Evolutionary conservation across 2,329 filamentous ascomycete genomes (phyloP).

Genomic region (Arthrocladium fulminans): DNA sequence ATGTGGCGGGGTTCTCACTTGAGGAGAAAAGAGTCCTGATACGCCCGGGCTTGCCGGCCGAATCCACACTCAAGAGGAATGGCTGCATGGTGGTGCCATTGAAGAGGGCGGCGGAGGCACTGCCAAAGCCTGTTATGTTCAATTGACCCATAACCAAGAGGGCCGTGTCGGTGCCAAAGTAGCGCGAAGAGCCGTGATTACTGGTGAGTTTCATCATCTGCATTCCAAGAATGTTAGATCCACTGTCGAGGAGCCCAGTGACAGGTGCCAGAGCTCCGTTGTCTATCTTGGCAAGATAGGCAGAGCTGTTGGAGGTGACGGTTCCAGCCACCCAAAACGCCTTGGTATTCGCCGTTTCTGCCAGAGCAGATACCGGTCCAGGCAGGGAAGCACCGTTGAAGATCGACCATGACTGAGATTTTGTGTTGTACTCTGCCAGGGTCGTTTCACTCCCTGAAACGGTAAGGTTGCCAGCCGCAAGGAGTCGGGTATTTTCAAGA

Average conservation of each 20-base stretch:
- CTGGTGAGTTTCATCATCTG: conserved; percentile 68
- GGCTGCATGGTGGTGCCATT: conserved; percentile 72
- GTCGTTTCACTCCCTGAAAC: conserved; percentile 57
- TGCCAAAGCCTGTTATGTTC: conserved; percentile 64
- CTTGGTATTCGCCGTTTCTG: conserved; percentile 61
- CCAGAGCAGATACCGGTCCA: conserved; percentile 69
- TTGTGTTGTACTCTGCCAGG: conserved; percentile 65
- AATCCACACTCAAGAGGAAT: conserved; percentile 67
- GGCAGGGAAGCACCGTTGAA: conserved; percentile 59
- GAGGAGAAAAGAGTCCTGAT: conserved; percentile 78
- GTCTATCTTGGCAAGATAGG: conserved; percentile 76
- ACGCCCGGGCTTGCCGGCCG: conserved; percentile 58
- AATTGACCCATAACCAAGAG: conserved; percentile 82
- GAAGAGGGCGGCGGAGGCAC: conserved; percentile 76
- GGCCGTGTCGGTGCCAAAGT: conserved; percentile 59
- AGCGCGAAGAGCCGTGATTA: conserved; percentile 54
- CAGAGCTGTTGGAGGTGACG: conserved; percentile 52
- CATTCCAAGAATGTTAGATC: conserved; percentile 65
- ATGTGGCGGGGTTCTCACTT: conserved; percentile 65
- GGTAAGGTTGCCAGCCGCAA: conserved; percentile 69
- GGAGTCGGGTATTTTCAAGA: conserved; percentile 60
- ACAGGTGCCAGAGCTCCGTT: conserved; percentile 61
- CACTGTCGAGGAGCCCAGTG: conserved; percentile 52
- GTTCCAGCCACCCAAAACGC: conserved; percentile 77
- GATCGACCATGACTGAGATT: conserved; percentile 55